Evolutionary conservation across 2,329 filamentous ascomycete genomes (phyloP), one percentile per base, ranked within the genome.

Genomic region (Diatrype stigma): DNA sequence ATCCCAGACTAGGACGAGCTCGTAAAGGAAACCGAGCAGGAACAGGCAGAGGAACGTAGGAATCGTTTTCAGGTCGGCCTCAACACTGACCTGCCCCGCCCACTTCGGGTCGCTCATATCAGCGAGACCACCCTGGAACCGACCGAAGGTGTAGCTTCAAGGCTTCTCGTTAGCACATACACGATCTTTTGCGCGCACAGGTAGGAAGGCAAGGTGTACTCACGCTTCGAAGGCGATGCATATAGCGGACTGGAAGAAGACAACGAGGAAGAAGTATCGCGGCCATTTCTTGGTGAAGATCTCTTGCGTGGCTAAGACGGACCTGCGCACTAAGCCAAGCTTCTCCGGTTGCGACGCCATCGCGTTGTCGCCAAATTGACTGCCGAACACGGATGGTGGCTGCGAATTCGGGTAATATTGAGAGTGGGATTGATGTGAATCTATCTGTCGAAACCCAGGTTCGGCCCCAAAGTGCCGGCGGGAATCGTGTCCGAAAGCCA

Each of bases 11-110:
- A 99, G 78, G 26, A 95, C 75, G 30, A 97, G 74, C 66, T 96
- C 86, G 73, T 97, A 99, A 51, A 99, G 71, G 73, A 96, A 97
- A 54, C 90, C 94, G 69, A 99, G 96, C 69, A 96, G 96, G 76
- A 97, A 96, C 45, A 99, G 83, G 22, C 93, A 90, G 52, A 99
- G 79, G 72, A 96, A 97, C 35, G 93, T 97, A 23, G 94, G 93
- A 57, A 99, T 96, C 1, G 92, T 86, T 65, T 79, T 80, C 60
- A 78, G 76, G 55, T 83, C 79, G 12, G 82, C 77, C 48, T 73
- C 69, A 42, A 75, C 70, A 16, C 67, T 57, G 46, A 62, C 56
- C 74, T 64, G 44, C 3, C 7, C 3, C 34, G 49, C 6, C 30
- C 75, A 70, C 12, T 67, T 59, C 34, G 80, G 68, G 26, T 58